Base-by-base conservation (phyloP, 2,329 filamentous ascomycete genomes). In the Apiospora pterosperma region DNA sequence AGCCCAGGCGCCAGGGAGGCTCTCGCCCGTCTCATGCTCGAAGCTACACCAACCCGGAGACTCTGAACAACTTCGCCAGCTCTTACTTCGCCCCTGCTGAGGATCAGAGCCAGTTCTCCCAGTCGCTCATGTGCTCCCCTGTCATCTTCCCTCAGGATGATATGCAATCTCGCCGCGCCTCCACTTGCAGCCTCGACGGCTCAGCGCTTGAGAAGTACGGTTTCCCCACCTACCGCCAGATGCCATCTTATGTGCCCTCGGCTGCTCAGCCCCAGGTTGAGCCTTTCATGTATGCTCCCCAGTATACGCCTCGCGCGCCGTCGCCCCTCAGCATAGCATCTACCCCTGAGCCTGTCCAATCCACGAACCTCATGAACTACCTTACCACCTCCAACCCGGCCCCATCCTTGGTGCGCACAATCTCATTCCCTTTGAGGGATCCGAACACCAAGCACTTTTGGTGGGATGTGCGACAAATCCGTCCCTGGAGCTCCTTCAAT, bases 401-500 rank as follows among this genome's bases (percentile, higher is more conserved):
- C 25, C 91, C 94, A 21, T 90, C 90, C 44, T 83, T 97, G 38
- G 92, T 97, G 41, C 90, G 90, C 73, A 91, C 90, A 69, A 87
- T 95, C 69, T 92, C 90, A 66, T 89, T 90, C 74, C 88, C 79
- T 68, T 82, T 83, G 72, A 87, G 83, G 68, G 91, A 88, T 76
- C 89, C 84, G 73, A 86, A 84, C 78, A 90, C 85, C 72, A 92
- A 90, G 76, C 89, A 97, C 80, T 97, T 95, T 78, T 98, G 95
- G 95, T 97, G 93, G 92, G 95, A 98, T 73, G 86, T 97, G 65
- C 91, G 95, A 70, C 95, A 96, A 75, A 83, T 97, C 69, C 88
- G 92, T 67, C 85, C 88, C 67, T 97, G 95, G 95, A 86, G 85
- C 62, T 85, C 88, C 70, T 97, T 97, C 85, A 92, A 87, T 69